phyloP scores from a whole-genome alignment of 805 yeast species.

The Saturnispora hagleri region DNA sequence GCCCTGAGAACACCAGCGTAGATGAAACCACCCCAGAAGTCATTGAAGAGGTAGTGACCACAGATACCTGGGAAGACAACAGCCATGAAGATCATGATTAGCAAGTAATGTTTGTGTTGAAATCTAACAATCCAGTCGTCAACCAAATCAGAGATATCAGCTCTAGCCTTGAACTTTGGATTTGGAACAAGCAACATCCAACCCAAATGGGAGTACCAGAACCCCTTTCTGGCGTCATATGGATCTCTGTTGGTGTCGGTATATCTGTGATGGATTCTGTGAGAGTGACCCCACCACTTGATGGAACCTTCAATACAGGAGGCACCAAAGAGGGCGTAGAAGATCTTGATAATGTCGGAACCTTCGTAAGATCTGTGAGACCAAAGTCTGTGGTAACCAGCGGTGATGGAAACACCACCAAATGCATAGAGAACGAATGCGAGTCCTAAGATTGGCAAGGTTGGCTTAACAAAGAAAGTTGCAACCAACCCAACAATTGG shows the following conservation, averaged over 20 bases:
- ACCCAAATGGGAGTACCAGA: constrained; percentile 79
- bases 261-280: constrained; percentile 79
- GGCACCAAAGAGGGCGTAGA: constrained; percentile 72
- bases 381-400: constrained; percentile 77
- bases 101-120: constrained; percentile 72
- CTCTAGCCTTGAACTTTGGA: constrained; percentile 74
- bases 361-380: constrained; percentile 69
- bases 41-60: constrained; percentile 49
- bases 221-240: constrained; percentile 75
- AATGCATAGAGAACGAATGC: constrained; percentile 44
- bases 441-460: constrained; percentile 36
- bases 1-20: constrained; percentile 69
- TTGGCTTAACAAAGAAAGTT: constrained; percentile 41
- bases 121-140: constrained; percentile 72
- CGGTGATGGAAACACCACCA: constrained; percentile 72
- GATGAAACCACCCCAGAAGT: constrained; percentile 63
- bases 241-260: constrained; percentile 81
- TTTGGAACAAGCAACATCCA: constrained; percentile 80
- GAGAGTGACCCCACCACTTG: constrained; percentile 86
- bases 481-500: constrained; percentile 47
- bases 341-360: constrained; percentile 47
- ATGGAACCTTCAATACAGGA: constrained; percentile 79
- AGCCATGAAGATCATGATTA: constrained; percentile 51
- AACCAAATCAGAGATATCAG: constrained; percentile 70
- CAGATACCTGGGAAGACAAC: constrained; percentile 52